Conservation (phyloP, 2,329 filamentous ascomycete species). For the Aspergillus persii region DNA sequence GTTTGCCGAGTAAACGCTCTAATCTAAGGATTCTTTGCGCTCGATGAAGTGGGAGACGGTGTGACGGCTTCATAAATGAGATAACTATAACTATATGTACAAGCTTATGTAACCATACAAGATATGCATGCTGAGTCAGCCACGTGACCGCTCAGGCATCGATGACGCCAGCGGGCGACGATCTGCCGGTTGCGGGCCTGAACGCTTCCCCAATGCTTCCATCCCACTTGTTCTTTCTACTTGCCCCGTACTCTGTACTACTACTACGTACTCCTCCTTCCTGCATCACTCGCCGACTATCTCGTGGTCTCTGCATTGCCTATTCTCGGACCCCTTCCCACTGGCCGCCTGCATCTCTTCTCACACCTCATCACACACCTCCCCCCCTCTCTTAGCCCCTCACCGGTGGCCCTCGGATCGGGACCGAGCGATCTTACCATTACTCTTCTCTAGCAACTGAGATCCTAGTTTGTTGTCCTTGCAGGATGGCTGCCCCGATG, state of each 20-base stretch:
- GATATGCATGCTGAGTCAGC: too few relatives aligned
- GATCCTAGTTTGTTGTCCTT: not conserved
- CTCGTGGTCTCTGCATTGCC: not conserved
- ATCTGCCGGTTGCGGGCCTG: conserved; percentile 28
- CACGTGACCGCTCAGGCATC: conserved; percentile 30
- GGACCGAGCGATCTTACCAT: conserved; percentile 15
- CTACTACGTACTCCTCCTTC: too few relatives aligned
- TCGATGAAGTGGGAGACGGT: not conserved
- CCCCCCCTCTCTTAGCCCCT: not conserved
- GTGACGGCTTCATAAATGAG: not conserved
- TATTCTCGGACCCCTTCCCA: not conserved
- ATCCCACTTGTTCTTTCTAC: conserved; percentile 13
- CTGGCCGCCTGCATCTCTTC: not conserved
- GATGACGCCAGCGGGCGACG: conserved; percentile 31
- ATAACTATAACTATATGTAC: not conserved
- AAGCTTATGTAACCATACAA: not conserved
- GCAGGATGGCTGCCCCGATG: conserved; percentile 28
- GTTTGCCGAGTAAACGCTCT: too few relatives aligned
- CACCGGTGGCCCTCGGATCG: conserved; percentile 10
- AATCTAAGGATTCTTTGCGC: not conserved
- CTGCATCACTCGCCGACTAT: not conserved
- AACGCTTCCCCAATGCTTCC: conserved; percentile 9
- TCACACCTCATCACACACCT: not conserved
- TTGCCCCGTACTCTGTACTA: not conserved
- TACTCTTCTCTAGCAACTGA: conserved; percentile 6